Percentiles rank a stretch among this genome's conserved stretches.
phyloP scores from a whole-genome alignment of 441 rosid genomes.

The Francoa sonchifolia region DNA sequence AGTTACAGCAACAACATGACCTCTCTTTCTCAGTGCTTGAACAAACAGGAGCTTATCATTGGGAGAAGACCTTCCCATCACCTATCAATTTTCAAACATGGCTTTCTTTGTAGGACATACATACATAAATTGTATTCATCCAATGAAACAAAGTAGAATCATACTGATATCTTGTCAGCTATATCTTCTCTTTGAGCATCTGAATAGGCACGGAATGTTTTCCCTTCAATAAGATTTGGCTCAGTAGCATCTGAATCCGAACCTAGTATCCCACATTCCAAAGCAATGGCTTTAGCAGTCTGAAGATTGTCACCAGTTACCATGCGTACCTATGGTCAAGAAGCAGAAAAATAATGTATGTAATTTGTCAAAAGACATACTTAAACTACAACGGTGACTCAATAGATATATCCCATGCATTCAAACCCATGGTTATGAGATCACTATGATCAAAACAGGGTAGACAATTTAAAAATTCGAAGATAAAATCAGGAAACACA shows the following conservation, averaged over 20 bases:
- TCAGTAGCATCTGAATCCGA: constrained; percentile 49
- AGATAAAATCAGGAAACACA: no score
- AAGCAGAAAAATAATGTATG: no score
- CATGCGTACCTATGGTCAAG: constrained; percentile 85
- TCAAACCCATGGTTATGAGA: no score
- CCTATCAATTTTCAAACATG: constrained; percentile 30
- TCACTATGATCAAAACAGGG: no score
- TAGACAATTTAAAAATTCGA: no score
- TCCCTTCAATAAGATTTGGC: constrained; percentile 78
- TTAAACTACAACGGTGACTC: no score
- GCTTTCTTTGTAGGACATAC: background rate
- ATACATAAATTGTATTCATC: background rate
- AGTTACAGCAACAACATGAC: constrained; percentile 91
- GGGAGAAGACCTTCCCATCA: constrained; percentile 95
- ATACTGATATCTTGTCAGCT: constrained; percentile 70
- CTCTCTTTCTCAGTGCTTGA: constrained; percentile 66
- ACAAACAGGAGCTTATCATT: constrained; percentile 90
- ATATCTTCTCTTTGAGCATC: constrained; percentile 47
- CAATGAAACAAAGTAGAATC: constrained; percentile 7
- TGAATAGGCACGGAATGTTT: constrained; percentile 44
- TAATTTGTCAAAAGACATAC: no score
- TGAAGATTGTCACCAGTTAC: constrained; percentile 91
- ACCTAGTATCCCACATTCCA: constrained; percentile 77
- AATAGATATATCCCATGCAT: no score
- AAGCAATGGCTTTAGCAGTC: constrained; percentile 92